Percentiles rank a stretch among this genome's conserved stretches.
These are phyloP conservation scores for Xylariaceae sp. DNA, from an alignment of 2,329 filamentous ascomycete species.

Conservation along the genomic window DNA sequence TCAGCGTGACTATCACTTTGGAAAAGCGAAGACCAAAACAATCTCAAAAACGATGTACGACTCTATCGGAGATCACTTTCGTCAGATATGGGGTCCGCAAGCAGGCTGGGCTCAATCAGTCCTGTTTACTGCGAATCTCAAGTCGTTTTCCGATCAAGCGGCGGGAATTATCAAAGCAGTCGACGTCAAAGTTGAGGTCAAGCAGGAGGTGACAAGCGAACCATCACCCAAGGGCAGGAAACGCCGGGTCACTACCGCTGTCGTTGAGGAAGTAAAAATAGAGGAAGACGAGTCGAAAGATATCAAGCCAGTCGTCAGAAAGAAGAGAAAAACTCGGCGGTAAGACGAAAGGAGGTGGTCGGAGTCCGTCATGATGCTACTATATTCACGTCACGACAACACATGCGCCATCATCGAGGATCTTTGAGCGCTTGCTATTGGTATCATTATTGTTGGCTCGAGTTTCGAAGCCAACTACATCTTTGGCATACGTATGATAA, in stretches of 20 bases:
- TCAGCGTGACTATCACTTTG: conserved; percentile 90
- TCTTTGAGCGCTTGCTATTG: neutral
- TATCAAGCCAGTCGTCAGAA: conserved; percentile 13
- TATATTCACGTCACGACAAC: neutral
- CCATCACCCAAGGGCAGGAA: conserved; percentile 17
- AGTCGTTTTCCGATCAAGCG: conserved; percentile 69
- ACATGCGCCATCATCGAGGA: neutral
- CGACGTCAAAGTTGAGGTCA: conserved; percentile 28
- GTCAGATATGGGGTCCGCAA: conserved; percentile 82
- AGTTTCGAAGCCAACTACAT: conserved; percentile 2
- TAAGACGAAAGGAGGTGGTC: conserved; percentile 5
- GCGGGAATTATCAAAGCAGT: conserved; percentile 33
- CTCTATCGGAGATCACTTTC: conserved; percentile 84
- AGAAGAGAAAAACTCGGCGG: conserved; percentile 19
- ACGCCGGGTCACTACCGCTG: conserved; percentile 15
- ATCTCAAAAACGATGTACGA: conserved; percentile 86
- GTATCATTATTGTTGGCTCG: neutral
- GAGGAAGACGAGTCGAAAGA: conserved; percentile 16
- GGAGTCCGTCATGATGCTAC: neutral
- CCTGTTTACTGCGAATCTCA: conserved; percentile 88
- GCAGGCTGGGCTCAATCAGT: conserved; percentile 98
- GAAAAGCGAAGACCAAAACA: conserved; percentile 74
- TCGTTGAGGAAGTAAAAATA: conserved; percentile 22
- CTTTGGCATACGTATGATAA: neutral
- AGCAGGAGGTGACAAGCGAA: conserved; percentile 21